A percentile compares a stretch with the other conserved stretches of the same genome.
phyloP scores from a whole-genome alignment of 2,329 filamentous ascomycete genomes.

The Sclerotiophoma versabilis region DNA sequence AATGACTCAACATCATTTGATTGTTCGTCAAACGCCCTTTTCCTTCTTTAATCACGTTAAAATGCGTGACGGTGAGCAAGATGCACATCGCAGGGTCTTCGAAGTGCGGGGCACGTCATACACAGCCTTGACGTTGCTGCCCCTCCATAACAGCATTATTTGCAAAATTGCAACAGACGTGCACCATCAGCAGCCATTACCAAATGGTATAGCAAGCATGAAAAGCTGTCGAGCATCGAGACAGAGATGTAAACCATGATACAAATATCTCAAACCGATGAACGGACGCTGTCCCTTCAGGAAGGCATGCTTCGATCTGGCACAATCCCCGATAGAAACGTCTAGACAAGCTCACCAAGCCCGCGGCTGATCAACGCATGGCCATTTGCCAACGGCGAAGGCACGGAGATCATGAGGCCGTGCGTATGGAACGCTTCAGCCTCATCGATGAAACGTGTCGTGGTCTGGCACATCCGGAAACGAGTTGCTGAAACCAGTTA shows the following conservation, averaged over 20 bases:
- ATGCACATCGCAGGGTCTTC: neutral
- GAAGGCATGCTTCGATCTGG: neutral
- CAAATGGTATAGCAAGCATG: neutral
- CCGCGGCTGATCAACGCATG: conserved; percentile 13
- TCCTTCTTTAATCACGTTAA: neutral
- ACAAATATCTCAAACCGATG: neutral
- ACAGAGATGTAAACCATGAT: neutral
- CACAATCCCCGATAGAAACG: neutral
- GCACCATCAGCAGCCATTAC: neutral
- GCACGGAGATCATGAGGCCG: conserved; percentile 9
- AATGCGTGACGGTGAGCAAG: no score
- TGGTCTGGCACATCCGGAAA: conserved; percentile 15
- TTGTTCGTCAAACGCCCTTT: neutral
- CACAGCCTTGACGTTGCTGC: neutral
- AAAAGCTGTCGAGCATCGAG: neutral
- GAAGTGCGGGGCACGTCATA: conserved; percentile 4
- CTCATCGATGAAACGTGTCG: conserved; percentile 23
- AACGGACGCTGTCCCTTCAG: neutral
- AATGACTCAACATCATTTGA: neutral
- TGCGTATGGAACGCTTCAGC: conserved; percentile 10
- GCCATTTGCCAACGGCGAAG: conserved; percentile 6
- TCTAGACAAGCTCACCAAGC: conserved; percentile 23
- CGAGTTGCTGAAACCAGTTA: conserved; percentile 24
- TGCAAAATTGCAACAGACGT: neutral
- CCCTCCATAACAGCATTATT: neutral